These are phyloP conservation scores for Aspergillus saccharolyticus DNA, from an alignment of 495 filamentous ascomycete species.

Conservation along the genomic window DNA sequence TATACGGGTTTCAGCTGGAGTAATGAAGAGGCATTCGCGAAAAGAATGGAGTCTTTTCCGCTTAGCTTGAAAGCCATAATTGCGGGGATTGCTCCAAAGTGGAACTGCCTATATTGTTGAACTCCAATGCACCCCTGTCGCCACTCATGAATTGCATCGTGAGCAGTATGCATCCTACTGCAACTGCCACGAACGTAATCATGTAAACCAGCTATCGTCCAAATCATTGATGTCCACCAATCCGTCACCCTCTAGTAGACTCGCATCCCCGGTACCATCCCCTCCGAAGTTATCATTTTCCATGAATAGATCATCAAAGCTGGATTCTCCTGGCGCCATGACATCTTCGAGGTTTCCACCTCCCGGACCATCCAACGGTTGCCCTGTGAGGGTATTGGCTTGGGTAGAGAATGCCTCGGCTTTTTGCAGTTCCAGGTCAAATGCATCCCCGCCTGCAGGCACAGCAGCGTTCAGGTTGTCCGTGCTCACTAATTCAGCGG, in stretches of 20 bases:
- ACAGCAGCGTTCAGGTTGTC: conserved; percentile 27
- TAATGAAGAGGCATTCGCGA: not conserved
- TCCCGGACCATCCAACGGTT: conserved; percentile 5
- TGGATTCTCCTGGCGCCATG: conserved; percentile 44
- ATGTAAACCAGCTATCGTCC: conserved; percentile 44
- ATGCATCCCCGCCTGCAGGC: conserved; percentile 38
- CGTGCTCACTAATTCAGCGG: conserved; percentile 23
- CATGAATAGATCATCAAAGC: conserved; percentile 48
- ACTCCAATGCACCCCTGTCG: not conserved
- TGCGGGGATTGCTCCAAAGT: not conserved
- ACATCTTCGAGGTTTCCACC: conserved; percentile 31
- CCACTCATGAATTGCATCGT: not conserved
- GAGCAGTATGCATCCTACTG: not conserved
- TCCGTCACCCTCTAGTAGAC: conserved; percentile 35
- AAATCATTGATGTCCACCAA: conserved; percentile 43
- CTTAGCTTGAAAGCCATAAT: not conserved
- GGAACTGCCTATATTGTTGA: not conserved
- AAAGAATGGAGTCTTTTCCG: not conserved
- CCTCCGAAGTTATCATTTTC: conserved; percentile 38
- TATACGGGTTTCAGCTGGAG: not conserved
- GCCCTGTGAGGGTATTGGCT: conserved; percentile 5
- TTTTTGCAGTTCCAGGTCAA: conserved; percentile 39
- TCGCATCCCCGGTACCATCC: conserved; percentile 29
- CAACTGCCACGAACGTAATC: conserved; percentile 1
- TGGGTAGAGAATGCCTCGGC: conserved; percentile 17